Evolutionary conservation across 75 land plant genomes (phyloP), one percentile per base, ranked within the genome.

Genomic region (Azolla pinnata): DNA sequence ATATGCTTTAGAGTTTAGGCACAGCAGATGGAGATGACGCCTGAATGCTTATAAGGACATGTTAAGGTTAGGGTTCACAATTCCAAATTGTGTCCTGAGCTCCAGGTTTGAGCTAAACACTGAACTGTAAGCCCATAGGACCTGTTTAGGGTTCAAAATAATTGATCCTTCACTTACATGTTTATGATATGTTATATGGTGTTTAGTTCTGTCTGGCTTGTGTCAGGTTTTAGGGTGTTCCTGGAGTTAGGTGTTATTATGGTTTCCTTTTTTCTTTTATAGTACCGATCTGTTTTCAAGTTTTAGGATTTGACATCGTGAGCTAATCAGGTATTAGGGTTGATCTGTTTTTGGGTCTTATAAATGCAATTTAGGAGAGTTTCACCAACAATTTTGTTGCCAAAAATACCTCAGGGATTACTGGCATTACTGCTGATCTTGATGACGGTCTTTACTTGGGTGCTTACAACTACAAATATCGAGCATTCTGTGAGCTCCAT

Each of bases 381-480:
- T n/a, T n/a, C n/a, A n/a, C n/a, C 42, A 38, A 38, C 7, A 8
- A 8, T 38, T 38, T 38, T 8, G 7, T 38, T 46, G 49, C 3
- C 4, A 4, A 17, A 46, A n/a, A n/a, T n/a, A n/a, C n/a, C 40
- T 35, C 54, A 52, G 54, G 54, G 28, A 24, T 3, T 46, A 14
- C 64, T 62, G 51, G 64, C 64, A 28, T 2, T 62, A 14, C 23
- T 62, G 31, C 24, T 62, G 24, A 48, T 48, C 14, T 1, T 62
- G 19, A 46, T 62, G 64, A 48, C 64, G 1, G 32, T 62, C 10
- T 54, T 62, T 20, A 62, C 64, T 4, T 62, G 64, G 64, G 25
- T 44, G 17, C 35, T 62, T 17, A 48, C 64, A 29, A 29, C 64
- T 27, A 62, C 29, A n/a, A 45, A 62, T 62, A 30, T 48, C 14